A percentile compares a stretch with the other conserved stretches of the same genome.
Evolutionary conservation across 257 asterid species (phyloP).

Genomic region (Scutellaria galericulata): DNA sequence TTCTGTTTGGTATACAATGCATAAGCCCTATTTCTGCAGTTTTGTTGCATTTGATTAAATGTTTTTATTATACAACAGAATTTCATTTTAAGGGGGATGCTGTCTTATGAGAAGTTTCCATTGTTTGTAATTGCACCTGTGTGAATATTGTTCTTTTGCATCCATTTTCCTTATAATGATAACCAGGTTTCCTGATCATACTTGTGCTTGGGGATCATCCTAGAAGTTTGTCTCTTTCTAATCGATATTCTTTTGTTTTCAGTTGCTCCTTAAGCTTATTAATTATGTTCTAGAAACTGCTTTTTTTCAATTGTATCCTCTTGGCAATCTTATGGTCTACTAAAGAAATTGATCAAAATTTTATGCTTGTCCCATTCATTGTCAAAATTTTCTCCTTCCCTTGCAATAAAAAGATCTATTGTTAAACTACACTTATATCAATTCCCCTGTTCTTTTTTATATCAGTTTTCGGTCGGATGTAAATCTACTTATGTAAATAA

Average conservation of each 20-base stretch:
- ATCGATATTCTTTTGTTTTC: background rate
- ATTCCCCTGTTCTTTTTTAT: constrained; percentile 7
- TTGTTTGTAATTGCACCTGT: background rate
- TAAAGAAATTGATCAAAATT: background rate
- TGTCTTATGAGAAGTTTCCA: background rate
- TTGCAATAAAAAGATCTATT: background rate
- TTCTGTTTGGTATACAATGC: too few relatives aligned
- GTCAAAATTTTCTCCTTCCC: background rate
- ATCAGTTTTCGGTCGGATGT: background rate
- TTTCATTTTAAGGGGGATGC: background rate
- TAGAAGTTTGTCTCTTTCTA: background rate
- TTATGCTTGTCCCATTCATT: background rate
- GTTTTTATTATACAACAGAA: background rate
- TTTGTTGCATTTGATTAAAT: background rate
- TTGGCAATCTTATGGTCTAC: background rate
- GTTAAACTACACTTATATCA: background rate
- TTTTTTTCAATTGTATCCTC: background rate
- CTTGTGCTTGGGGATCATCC: background rate
- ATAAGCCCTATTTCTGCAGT: background rate
- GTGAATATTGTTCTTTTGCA: background rate
- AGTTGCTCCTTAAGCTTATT: background rate
- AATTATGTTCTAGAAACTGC: background rate
- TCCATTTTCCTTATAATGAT: background rate
- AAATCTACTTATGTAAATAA: background rate
- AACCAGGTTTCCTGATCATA: constrained; percentile 7